Conservation (phyloP, 2,329 filamentous ascomycete species). For the Fusarium bactridioides region DNA sequence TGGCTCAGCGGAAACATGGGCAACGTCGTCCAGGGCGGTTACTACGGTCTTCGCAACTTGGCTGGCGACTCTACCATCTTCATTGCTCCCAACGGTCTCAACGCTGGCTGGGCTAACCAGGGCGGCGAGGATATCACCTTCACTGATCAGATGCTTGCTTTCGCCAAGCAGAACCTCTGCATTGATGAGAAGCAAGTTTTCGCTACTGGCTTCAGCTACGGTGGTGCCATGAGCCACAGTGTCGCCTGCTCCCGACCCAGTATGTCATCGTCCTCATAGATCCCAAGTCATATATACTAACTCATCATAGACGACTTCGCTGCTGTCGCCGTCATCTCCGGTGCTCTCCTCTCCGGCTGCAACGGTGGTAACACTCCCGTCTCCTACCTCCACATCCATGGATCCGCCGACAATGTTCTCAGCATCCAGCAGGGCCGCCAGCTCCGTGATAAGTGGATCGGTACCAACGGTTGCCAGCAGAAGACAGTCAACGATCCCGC, state of each 20-base stretch:
- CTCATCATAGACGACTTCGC: conserved; percentile 40
- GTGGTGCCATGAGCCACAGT: conserved; percentile 52
- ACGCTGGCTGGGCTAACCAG: conserved; percentile 53
- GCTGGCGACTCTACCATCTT: conserved; percentile 52
- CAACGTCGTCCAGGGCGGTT: conserved; percentile 48
- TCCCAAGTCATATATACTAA: not conserved
- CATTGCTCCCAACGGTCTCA: conserved; percentile 53
- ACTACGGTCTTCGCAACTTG: conserved; percentile 51
- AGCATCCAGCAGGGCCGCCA: conserved; percentile 45
- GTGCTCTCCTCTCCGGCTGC: conserved; percentile 47
- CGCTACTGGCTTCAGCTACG: conserved; percentile 55
- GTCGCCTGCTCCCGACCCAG: conserved; percentile 52
- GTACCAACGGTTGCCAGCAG: conserved; percentile 48
- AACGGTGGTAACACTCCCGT: conserved; percentile 49
- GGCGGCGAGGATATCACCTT: conserved; percentile 53
- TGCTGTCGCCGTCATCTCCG: conserved; percentile 49
- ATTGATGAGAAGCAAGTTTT: conserved; percentile 52
- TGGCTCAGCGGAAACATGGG: conserved; percentile 50
- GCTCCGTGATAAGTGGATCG: conserved; percentile 50
- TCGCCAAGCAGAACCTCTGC: conserved; percentile 51
- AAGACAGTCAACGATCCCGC: conserved; percentile 35
- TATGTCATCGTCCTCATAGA: not conserved
- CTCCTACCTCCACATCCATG: conserved; percentile 52
- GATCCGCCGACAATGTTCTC: conserved; percentile 48
- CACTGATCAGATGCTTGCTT: conserved; percentile 49